Evolutionary conservation across 148 eudicot genomes (phyloP).

Genomic region (Pouteria glomerata): DNA sequence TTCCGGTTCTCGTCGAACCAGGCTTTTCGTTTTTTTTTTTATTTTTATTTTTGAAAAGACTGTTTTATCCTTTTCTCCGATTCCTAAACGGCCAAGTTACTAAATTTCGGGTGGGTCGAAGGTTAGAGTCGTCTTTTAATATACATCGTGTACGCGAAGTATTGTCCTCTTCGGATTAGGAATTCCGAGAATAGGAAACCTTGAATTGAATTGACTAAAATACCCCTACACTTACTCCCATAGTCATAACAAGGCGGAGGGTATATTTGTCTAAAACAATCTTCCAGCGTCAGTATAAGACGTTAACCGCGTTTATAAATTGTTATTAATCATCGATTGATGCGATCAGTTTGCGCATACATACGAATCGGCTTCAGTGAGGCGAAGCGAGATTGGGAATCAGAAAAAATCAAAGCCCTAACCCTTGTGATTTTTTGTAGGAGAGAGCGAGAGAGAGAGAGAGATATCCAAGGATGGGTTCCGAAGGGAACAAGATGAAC

Average conservation of each 20-base stretch:
- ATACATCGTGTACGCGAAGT: background rate
- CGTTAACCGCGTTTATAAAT: no score
- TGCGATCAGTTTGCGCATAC: no score
- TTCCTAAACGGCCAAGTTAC: background rate
- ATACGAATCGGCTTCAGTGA: no score
- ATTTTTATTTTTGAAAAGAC: no score
- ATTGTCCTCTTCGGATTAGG: background rate
- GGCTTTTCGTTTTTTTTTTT: background rate
- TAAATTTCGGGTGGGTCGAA: no score
- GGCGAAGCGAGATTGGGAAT: background rate
- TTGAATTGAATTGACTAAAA: background rate
- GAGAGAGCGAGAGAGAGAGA: background rate
- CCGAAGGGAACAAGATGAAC: slow-evolving; percentile 40
- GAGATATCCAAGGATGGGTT: no score
- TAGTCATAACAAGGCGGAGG: background rate
- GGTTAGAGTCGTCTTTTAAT: background rate
- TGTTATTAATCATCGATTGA: background rate
- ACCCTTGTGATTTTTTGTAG: background rate
- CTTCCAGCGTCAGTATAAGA: background rate
- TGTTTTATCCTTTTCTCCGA: background rate
- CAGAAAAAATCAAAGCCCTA: background rate
- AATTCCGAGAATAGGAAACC: no score
- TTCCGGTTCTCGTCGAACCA: background rate
- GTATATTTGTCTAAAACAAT: background rate
- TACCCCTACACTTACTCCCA: background rate